Evolutionary conservation across 2,329 filamentous ascomycete species (phyloP).

Genomic region (Grosmannia huntii): DNA sequence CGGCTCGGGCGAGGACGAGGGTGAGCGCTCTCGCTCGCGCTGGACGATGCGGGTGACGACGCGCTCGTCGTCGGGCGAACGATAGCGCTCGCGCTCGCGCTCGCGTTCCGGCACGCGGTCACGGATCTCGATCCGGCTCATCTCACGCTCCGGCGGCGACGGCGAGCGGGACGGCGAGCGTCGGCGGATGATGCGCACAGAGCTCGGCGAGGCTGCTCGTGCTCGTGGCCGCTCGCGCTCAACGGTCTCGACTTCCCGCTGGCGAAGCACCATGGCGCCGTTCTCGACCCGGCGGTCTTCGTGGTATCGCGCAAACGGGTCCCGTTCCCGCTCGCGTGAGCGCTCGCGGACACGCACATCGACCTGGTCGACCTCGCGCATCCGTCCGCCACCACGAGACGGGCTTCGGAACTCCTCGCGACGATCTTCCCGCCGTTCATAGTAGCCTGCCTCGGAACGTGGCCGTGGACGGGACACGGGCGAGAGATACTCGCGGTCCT

Average conservation of each 20-base stretch:
- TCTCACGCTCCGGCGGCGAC: slow-evolving; percentile 19
- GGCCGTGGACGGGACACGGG: background rate
- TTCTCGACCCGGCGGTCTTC: slow-evolving; percentile 31
- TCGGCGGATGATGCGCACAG: slow-evolving; percentile 26
- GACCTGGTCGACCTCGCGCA: background rate
- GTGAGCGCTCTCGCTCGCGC: slow-evolving; percentile 28
- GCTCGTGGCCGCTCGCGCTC: slow-evolving; percentile 29
- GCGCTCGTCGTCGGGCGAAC: background rate
- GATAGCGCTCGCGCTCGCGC: background rate
- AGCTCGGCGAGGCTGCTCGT: slow-evolving; percentile 26
- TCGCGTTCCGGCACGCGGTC: background rate
- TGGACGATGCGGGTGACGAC: slow-evolving; percentile 27
- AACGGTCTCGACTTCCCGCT: slow-evolving; percentile 41
- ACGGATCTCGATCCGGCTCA: slow-evolving; percentile 6
- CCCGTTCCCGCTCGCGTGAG: slow-evolving; percentile 27
- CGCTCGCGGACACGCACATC: slow-evolving; percentile 24
- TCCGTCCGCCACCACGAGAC: background rate
- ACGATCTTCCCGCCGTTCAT: background rate
- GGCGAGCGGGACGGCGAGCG: slow-evolving; percentile 28
- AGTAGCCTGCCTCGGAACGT: slow-evolving; percentile 1
- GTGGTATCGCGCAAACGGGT: slow-evolving; percentile 35
- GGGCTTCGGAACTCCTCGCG: too few species aligned
- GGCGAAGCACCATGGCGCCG: slow-evolving; percentile 40
- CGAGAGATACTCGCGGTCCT: slow-evolving; percentile 7
- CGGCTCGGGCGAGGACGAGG: slow-evolving; percentile 21